Base-by-base conservation (phyloP, 2,329 filamentous ascomycete species). In the Phialophora chinensis region DNA sequence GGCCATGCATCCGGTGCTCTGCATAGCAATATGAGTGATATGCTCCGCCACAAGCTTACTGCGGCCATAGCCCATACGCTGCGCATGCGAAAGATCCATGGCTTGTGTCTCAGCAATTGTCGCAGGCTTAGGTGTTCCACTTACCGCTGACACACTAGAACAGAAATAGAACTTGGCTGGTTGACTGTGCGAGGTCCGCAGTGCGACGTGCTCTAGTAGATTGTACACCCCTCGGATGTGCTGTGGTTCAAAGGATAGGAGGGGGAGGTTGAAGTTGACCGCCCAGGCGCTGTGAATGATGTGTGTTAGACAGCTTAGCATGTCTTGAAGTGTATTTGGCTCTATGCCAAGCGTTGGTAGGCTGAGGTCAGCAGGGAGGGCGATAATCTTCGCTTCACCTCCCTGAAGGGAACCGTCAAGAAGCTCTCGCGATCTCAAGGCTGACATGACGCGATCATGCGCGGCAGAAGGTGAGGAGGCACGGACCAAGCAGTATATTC, bases 231-330 rank as follows among this genome's bases (percentile, higher is more conserved):
- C 82, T 3, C 78, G 76, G 38, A 88, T 82, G 69, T 83, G 83
- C 68, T 85, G 82, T 3, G 57, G 55, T 58, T 82, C 82, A 71
- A 89, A 89, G 67, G 82, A 85, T 50, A 75, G 76, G 0, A 89
- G 77, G 6, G 82, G 81, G 62, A 87, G 79, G 47, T 82, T 84
- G 77, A 90, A 90, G 74, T 90, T 89, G 25, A 90, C 88, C 1
- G 85, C 80, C 87, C 87, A 90, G 17, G 87, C 87, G 10, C 86
- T 81, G 73, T 90, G 87, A 61, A 91, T 83, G 25, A 91, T 79
- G 2, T 81, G 74, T 1, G 83, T 85, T 1, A 80, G 75, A 66
- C 83, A 76, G 2, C 69, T 68, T 0, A 78, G 77, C 1, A 88
- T 72, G 2, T 74, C 65, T 2, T 75, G 66, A 72, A 85, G 84